Conservation (phyloP, 495 filamentous ascomycete species). For the Neurospora intermedia region DNA sequence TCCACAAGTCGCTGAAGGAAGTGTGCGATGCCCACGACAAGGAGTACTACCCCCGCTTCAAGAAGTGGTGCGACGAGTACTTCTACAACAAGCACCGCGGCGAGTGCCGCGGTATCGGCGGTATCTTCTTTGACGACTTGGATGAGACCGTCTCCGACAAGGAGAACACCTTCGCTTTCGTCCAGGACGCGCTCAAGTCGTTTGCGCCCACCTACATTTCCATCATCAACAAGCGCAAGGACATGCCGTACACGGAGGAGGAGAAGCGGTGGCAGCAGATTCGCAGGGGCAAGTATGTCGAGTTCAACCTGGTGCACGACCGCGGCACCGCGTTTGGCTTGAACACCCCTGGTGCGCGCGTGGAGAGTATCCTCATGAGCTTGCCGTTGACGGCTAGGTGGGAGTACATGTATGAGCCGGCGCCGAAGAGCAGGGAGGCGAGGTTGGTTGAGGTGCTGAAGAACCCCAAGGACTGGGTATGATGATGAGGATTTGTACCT, state of each 20-base stretch:
- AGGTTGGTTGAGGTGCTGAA: constrained; percentile 71
- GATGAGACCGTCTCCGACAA: constrained; percentile 71
- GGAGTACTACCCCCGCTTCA: constrained; percentile 88
- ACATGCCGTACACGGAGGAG: constrained; percentile 72
- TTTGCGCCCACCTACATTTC: constrained; percentile 90
- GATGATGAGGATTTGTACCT: constrained; percentile 4
- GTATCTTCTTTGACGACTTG: constrained; percentile 98
- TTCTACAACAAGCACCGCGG: constrained; percentile 86
- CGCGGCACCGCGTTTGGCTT: constrained; percentile 90
- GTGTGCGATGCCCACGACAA: constrained; percentile 91
- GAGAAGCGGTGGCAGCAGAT: constrained; percentile 98
- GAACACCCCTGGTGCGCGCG: constrained; percentile 79
- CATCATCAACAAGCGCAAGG: constrained; percentile 76
- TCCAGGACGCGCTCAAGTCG: constrained; percentile 69
- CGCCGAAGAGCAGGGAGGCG: constrained; percentile 63
- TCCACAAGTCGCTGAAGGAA: constrained; percentile 87
- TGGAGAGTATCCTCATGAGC: constrained; percentile 98
- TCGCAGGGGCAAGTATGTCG: constrained; percentile 84
- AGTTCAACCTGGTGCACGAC: constrained; percentile 98
- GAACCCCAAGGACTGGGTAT: constrained; percentile 87
- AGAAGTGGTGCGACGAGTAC: constrained; percentile 97
- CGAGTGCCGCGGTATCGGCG: constrained; percentile 83
- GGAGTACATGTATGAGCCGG: constrained; percentile 87
- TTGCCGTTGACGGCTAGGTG: constrained; percentile 86
- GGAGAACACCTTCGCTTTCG: constrained; percentile 86